Evolutionary conservation across 305 asterid genomes (phyloP).

Genomic region (Petunia hybrid): DNA sequence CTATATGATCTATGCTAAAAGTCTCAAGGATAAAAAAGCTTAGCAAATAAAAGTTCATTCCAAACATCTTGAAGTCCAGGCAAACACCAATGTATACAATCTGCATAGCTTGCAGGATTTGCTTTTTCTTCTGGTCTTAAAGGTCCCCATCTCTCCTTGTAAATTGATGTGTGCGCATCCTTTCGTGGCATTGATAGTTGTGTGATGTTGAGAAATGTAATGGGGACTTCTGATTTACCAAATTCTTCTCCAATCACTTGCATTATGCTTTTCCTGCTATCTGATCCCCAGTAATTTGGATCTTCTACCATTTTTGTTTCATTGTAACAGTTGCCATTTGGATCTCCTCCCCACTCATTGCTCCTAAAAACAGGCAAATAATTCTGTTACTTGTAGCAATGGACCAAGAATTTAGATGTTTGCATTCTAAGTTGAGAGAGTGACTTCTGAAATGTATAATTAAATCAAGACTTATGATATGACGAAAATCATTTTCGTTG

Average conservation of each 20-base stretch:
- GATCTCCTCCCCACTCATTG: slow-evolving; percentile 66
- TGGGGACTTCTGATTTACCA: slow-evolving; percentile 47
- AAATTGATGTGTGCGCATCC: slow-evolving; percentile 75
- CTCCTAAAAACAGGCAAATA: slow-evolving; percentile 43
- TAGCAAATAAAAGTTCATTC: slow-evolving; percentile 65
- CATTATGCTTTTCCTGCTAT: slow-evolving; percentile 52
- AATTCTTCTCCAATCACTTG: slow-evolving; percentile 53
- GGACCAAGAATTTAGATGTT: not conserved
- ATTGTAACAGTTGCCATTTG: slow-evolving; percentile 62
- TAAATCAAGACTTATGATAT: not conserved
- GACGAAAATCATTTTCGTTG: too few relatives aligned
- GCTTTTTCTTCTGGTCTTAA: slow-evolving; percentile 55
- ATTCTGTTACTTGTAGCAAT: not conserved
- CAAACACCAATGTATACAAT: slow-evolving; percentile 73
- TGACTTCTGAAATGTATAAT: not conserved
- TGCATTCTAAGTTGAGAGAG: not conserved
- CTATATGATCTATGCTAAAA: not conserved
- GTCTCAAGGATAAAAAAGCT: slow-evolving; percentile 59
- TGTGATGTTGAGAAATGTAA: slow-evolving; percentile 66
- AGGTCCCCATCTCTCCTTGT: slow-evolving; percentile 64
- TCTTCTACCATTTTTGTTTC: slow-evolving; percentile 58
- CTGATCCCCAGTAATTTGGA: slow-evolving; percentile 61
- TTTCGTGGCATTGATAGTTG: slow-evolving; percentile 60
- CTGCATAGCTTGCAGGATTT: slow-evolving; percentile 63
- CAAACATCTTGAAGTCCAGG: slow-evolving; percentile 82